Evolutionary conservation across 1,139 yeast species (phyloP).

Genomic region (Yamadazyma trypodendri): DNA sequence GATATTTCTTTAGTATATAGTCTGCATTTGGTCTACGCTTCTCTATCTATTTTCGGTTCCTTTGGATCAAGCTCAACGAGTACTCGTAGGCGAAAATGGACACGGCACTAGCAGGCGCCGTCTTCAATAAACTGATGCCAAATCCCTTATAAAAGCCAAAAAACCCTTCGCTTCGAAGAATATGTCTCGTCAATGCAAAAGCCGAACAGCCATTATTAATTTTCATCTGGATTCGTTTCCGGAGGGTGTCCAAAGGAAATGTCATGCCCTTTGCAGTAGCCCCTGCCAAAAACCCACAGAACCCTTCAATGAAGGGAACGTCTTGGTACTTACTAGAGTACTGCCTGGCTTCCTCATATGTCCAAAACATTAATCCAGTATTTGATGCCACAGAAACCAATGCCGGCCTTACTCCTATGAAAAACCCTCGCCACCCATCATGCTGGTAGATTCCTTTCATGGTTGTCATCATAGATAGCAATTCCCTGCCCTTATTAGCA

Average conservation of each 20-base stretch:
- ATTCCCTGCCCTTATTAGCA: slow-evolving; percentile 46
- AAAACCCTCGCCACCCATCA: slow-evolving; percentile 61
- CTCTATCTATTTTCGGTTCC: no score
- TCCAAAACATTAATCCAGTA: slow-evolving; percentile 69
- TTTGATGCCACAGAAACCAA: slow-evolving; percentile 61
- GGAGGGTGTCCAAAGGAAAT: slow-evolving; percentile 82
- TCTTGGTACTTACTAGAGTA: slow-evolving; percentile 22
- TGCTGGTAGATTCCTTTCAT: slow-evolving; percentile 37
- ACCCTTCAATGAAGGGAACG: slow-evolving; percentile 54
- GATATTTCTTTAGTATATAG: not conserved
- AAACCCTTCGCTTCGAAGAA: slow-evolving; percentile 56
- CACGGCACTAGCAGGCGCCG: slow-evolving; percentile 81
- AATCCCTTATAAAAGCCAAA: slow-evolving; percentile 75
- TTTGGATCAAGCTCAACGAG: slow-evolving; percentile 14
- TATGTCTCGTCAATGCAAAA: slow-evolving; percentile 22
- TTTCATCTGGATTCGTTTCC: slow-evolving; percentile 73
- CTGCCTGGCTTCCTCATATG: slow-evolving; percentile 53
- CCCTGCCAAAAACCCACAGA: slow-evolving; percentile 80
- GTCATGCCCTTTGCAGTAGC: slow-evolving; percentile 66
- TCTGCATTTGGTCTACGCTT: slow-evolving; percentile 2
- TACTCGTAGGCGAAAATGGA: slow-evolving; percentile 74
- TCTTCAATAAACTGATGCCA: slow-evolving; percentile 64
- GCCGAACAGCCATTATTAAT: slow-evolving; percentile 13
- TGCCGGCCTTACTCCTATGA: slow-evolving; percentile 64
- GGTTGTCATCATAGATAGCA: slow-evolving; percentile 47